Percentiles rank a stretch among this genome's conserved stretches.
These are phyloP conservation scores for Monoraphidium neglectum DNA, from an alignment of 139 green algal genomes.

Conservation along the genomic window DNA sequence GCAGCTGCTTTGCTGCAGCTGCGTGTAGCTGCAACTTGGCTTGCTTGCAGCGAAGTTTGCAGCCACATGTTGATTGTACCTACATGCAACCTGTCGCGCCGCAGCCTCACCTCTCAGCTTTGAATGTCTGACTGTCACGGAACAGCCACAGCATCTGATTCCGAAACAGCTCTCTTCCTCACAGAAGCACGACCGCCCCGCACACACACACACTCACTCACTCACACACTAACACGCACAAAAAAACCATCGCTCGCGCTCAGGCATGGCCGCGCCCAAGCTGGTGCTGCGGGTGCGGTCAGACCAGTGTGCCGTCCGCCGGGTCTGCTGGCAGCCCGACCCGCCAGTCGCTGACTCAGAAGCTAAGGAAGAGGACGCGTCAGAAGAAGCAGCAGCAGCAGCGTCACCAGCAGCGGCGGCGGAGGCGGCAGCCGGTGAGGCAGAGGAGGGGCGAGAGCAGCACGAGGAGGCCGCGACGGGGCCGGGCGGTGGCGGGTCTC, in stretches of 20 bases:
- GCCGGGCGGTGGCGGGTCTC: not conserved
- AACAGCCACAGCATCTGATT: not conserved
- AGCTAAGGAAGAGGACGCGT: too few relatives aligned
- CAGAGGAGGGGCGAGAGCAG: not conserved
- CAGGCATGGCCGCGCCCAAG: not conserved
- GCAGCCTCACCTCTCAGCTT: too few relatives aligned
- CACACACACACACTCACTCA: too few relatives aligned
- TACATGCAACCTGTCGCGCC: too few relatives aligned
- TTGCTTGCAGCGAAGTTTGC: too few relatives aligned
- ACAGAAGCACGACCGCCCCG: too few relatives aligned
- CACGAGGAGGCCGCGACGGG: not conserved
- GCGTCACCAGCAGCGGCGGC: not conserved
- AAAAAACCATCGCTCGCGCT: not conserved
- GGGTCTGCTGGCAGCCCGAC: constrained; percentile 18
- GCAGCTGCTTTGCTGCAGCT: too few relatives aligned
- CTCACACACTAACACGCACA: not conserved
- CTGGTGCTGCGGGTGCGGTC: constrained; percentile 16
- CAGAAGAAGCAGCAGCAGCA: not conserved
- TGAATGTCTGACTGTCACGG: not conserved
- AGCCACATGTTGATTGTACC: too few relatives aligned
- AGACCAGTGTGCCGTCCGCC: constrained; percentile 3
- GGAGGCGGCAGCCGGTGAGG: not conserved
- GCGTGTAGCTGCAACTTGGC: too few relatives aligned
- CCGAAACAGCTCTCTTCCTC: not conserved
- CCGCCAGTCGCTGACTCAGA: too few relatives aligned